Evolutionary conservation across 164 flowering plant species (phyloP), one percentile per base, ranked within the genome.

Genomic region (Taxillus chinensis): DNA sequence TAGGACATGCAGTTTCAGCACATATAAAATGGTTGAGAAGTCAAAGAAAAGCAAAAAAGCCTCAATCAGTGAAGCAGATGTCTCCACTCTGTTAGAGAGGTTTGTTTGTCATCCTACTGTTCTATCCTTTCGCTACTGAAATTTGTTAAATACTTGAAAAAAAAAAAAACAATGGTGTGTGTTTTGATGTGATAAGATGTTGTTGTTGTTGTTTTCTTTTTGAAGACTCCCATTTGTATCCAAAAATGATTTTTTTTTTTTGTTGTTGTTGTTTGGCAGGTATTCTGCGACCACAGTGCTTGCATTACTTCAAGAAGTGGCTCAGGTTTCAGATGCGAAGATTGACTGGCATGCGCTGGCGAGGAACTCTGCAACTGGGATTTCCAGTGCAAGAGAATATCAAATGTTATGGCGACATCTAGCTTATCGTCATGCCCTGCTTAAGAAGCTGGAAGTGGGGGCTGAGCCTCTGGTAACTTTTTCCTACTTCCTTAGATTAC

Each of bases 321-420:
- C 83, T 14, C 82, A 79, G 15, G 71, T 39, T 60, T 16, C 79
- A 46, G 89, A 71, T 12, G 70, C 4, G 46, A 86, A 89, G 65
- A 76, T 89, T 41, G 87, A 87, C 67, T 91, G 96, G 97, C 62
- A 80, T 60, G 77, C 61, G 9, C 54, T 89, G 75, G 96, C 82
- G 64, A 77, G 75, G 78, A 89, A 81, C 55, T 80, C 92, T 3
- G 55, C 78, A 3, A 93, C 96, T 13, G 97, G 96, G 17, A 90
- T 93, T 70, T 65, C 88, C 3, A 79, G 71, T 77, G 83, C 92
- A 0, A 79, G 87, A 55, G 97, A 93, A 73, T 91, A 87, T 73
- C 97, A 84, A 74, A 89, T 82, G 97, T 67, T 93, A 56, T 93
- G 99, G 99, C 79, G 96, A 8, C 96, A 91, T 72, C 71, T 91